A percentile compares a stretch with the other conserved stretches of the same genome.
Evolutionary conservation across 352 stramenopile species (phyloP).

Genomic region (Phytophthora capsici): DNA sequence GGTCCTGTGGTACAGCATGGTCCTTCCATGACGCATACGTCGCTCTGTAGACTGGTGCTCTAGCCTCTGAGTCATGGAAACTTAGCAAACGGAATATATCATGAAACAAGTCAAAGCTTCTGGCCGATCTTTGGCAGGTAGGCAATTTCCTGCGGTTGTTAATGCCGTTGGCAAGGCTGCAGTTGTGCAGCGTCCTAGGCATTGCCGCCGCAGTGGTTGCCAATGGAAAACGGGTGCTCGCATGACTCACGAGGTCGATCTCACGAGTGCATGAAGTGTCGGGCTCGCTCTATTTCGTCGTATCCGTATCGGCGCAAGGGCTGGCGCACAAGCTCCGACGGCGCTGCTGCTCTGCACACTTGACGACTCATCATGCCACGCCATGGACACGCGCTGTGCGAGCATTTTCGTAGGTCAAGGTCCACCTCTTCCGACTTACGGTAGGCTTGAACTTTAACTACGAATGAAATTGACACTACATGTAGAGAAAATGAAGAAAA

Average conservation of each 20-base stretch:
- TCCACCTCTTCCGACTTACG: background rate
- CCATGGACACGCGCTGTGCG: background rate
- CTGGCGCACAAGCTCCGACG: conserved; percentile 4
- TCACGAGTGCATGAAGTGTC: conserved; percentile 17
- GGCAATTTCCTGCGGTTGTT: background rate
- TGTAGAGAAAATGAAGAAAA: no score
- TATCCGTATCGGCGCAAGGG: conserved; percentile 17
- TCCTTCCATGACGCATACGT: conserved; percentile 6
- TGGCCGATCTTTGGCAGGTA: conserved; percentile 23
- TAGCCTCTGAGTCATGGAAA: background rate
- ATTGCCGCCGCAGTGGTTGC: background rate
- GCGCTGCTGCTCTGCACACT: conserved; percentile 12
- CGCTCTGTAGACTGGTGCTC: background rate
- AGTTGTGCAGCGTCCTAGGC: conserved; percentile 1
- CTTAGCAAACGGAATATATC: no score
- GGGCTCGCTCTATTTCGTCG: conserved; percentile 18
- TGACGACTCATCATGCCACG: conserved; percentile 34
- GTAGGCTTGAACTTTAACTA: background rate
- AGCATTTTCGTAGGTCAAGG: background rate
- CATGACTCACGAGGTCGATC: conserved; percentile 13
- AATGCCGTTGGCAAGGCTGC: background rate
- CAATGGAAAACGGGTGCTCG: conserved; percentile 10
- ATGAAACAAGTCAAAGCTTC: no score
- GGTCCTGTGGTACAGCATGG: background rate
- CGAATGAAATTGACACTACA: conserved; percentile 20